Evolutionary conservation across 331 rosid genomes (phyloP).

Genomic region (Malus hybrid): DNA sequence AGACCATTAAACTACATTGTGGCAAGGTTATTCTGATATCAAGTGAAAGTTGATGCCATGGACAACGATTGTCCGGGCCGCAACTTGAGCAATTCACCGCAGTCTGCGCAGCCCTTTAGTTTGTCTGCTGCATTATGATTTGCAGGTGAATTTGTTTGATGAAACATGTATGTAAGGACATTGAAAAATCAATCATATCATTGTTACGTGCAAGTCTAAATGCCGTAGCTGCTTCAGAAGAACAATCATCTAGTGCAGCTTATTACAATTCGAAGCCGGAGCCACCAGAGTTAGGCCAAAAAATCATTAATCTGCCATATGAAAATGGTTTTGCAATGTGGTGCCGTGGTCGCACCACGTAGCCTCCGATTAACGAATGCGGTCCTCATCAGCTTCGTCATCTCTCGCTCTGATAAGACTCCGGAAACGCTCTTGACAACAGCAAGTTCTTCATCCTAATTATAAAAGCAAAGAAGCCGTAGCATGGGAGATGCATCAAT

Average conservation of each 20-base stretch:
- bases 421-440: constrained; percentile 42
- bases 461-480: constrained; percentile 44
- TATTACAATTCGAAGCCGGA: not conserved
- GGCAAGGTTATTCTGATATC: not conserved
- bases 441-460: constrained; percentile 43
- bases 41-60: not conserved
- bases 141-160: not conserved
- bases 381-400: not conserved
- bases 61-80: not conserved
- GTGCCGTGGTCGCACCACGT: too few relatives aligned
- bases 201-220: not conserved
- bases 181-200: not conserved
- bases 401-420: constrained; percentile 26
- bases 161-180: not conserved
- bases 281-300: not conserved
- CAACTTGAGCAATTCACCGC: not conserved
- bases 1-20: not conserved
- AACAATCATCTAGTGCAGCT: not conserved
- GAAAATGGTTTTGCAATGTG: not conserved
- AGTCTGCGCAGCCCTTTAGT: not conserved
- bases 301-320: not conserved
- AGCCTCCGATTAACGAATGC: not conserved
- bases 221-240: not conserved
- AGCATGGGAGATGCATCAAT: constrained; percentile 66
- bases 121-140: not conserved